Base-by-base conservation (phyloP, 2,329 filamentous ascomycete species). In the Stemphylium vesicarium region DNA sequence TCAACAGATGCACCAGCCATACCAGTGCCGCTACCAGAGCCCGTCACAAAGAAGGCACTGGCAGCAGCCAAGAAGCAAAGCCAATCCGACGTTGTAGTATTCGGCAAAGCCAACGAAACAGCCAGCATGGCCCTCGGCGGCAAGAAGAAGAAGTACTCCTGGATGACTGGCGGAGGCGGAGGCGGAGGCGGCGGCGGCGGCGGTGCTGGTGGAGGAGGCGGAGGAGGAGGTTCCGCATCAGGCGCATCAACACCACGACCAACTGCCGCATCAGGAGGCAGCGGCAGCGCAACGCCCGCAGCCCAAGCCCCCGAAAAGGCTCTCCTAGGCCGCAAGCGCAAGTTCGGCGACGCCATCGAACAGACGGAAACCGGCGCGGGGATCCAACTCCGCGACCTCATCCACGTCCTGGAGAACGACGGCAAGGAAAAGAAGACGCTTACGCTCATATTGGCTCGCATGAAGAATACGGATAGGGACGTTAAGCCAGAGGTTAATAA, bases 1-100 rank as follows among this genome's bases (percentile, higher is more conserved):
- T 61, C 71, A 10, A 61, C 60, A 10, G 70, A 74, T 16, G 55
- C 65, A 4, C 63, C 72, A 2, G 48, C 53, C 13, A 47, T 63
- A 1, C 64, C 69, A n/a, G 55, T 72, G 7, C 62, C 69, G 32
- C 47, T 68, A 13, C 71, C 71, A 3, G 69, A 71, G 45, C 82
- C 86, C 3, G 82, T 91, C 46, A 90, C 89, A 4, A 97, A 97
- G 81, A 97, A 97, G 78, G 92, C 96, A 73, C 82, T 89, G 71
- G 91, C 88, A 75, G 89, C 88, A 60, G 83, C 89, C 63, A 85
- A 87, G n/a, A 88, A 91, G 56, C 80, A 82, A 3, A 91, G 90
- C 65, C 84, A 88, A 18, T 89, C 87, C 0, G 91, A 96, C 69
- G 89, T 89, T 15, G 88, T 88, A 54, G 90, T 88, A 62, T 92